Percentiles rank a stretch among this genome's conserved stretches.
Conservation (phyloP, 148 eudicot genomes). For the Nyssa sinensis region DNA sequence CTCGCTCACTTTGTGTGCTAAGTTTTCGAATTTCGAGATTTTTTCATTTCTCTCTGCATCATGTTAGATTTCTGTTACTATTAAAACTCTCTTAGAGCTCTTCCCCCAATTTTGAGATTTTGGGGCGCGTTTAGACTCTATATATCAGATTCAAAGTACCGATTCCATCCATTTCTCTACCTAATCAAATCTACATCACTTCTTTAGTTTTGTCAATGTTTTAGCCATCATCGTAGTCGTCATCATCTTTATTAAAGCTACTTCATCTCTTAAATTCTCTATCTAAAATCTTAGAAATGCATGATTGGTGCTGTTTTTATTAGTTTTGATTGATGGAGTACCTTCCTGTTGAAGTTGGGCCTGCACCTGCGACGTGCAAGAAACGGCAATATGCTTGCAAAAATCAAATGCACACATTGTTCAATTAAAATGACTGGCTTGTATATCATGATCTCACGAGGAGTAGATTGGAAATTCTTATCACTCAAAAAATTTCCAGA, state of each 20-base stretch:
- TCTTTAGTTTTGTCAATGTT: not conserved
- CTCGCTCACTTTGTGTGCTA: no score
- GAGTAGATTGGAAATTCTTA: conserved; percentile 61
- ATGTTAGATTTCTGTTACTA: no score
- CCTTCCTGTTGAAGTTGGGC: conserved; percentile 86
- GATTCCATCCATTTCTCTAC: not conserved
- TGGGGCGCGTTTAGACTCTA: no score
- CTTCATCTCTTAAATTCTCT: not conserved
- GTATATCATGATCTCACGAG: conserved; percentile 53
- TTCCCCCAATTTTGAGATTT: no score
- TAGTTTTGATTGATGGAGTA: conserved; percentile 43
- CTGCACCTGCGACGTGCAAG: conserved; percentile 72
- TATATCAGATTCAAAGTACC: no score
- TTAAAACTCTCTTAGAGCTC: no score
- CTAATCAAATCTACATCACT: not conserved
- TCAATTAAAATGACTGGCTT: conserved; percentile 71
- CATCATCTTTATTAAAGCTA: no score
- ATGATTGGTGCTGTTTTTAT: not conserved
- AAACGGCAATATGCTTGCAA: conserved; percentile 84
- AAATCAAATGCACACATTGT: conserved; percentile 68
- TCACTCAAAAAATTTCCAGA: conserved; percentile 83
- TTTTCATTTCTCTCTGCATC: no score
- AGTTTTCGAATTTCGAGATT: no score
- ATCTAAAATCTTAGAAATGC: not conserved
- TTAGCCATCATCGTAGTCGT: not conserved